A percentile compares a stretch with the other conserved stretches of the same genome.
Conservation (phyloP, 202 grass and related monocot genomes). For the Digitaria exilis region DNA sequence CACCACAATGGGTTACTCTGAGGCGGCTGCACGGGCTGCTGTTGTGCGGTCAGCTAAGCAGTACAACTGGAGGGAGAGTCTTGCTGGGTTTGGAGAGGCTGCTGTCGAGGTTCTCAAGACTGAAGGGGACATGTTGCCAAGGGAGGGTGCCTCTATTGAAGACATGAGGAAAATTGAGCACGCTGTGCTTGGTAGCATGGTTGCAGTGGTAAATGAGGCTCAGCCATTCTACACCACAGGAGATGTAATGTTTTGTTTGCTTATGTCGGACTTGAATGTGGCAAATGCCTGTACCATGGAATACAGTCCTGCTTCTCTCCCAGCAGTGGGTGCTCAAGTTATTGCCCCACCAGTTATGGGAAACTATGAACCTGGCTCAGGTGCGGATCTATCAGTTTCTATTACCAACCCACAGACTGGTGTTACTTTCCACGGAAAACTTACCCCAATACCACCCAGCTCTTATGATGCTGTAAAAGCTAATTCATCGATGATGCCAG, state of each 20-base stretch:
- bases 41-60: slow-evolving; percentile 59
- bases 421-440: slow-evolving; percentile 45
- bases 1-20: slow-evolving; percentile 73
- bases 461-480: slow-evolving; percentile 44
- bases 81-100: slow-evolving; percentile 59
- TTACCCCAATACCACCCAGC: slow-evolving; percentile 37
- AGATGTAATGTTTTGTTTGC: slow-evolving; percentile 88
- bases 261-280: slow-evolving; percentile 90
- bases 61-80: slow-evolving; percentile 68
- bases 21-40: slow-evolving; percentile 56
- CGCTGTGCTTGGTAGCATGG: slow-evolving; percentile 67
- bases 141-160: slow-evolving; percentile 51
- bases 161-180: slow-evolving; percentile 76
- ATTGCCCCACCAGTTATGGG: slow-evolving; percentile 44
- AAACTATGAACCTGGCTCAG: slow-evolving; percentile 35
- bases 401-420: slow-evolving; percentile 44
- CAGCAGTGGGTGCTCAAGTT: slow-evolving; percentile 40
- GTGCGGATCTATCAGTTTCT: slow-evolving; percentile 43
- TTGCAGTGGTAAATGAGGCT: slow-evolving; percentile 63
- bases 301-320: slow-evolving; percentile 41
- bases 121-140: slow-evolving; percentile 58
- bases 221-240: slow-evolving; percentile 81
- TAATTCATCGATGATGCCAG: slow-evolving; percentile 48
- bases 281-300: slow-evolving; percentile 73
- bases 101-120: slow-evolving; percentile 68